Conservation (phyloP, 306 rosid species). For the Spatholobus suberectus region DNA sequence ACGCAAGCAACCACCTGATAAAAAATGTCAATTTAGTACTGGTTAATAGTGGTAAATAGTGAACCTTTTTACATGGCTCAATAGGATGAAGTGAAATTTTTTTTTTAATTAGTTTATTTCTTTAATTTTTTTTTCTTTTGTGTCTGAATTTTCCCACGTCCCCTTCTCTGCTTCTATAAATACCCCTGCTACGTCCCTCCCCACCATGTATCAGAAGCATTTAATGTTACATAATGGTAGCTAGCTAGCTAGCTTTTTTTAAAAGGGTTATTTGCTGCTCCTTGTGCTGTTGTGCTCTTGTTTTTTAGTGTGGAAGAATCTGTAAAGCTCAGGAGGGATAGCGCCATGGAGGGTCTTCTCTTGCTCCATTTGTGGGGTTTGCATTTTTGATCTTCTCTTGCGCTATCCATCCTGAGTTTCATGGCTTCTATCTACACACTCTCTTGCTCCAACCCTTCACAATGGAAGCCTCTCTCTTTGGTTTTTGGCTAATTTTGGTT, state of each 20-base stretch:
- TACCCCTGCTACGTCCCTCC: slow-evolving; percentile 58
- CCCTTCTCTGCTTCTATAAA: slow-evolving; percentile 55
- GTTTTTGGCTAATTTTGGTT: background rate
- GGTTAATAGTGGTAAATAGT: background rate
- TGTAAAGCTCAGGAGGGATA: slow-evolving; percentile 98
- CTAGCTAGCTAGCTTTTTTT: slow-evolving; percentile 38
- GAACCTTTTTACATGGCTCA: slow-evolving; percentile 21
- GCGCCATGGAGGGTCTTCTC: slow-evolving; percentile 60
- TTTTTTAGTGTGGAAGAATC: slow-evolving; percentile 51
- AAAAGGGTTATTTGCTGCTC: slow-evolving; percentile 22
- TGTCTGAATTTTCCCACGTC: slow-evolving; percentile 33
- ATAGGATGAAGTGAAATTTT: too few relatives aligned
- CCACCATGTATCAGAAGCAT: slow-evolving; percentile 61
- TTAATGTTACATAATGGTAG: slow-evolving; percentile 50
- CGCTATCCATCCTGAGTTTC: slow-evolving; percentile 98
- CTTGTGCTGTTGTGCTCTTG: background rate
- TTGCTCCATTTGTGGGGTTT: background rate
- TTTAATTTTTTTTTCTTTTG: too few relatives aligned
- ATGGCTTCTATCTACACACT: slow-evolving; percentile 65
- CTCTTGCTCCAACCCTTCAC: background rate
- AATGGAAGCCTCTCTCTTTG: background rate
- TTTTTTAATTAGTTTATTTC: too few relatives aligned
- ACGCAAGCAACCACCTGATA: slow-evolving; percentile 31
- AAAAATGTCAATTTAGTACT: slow-evolving; percentile 34
- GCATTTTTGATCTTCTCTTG: slow-evolving; percentile 36